These are phyloP conservation scores for Lepidium africanum DNA, from an alignment of 345 rosid species.

Conservation along the genomic window DNA sequence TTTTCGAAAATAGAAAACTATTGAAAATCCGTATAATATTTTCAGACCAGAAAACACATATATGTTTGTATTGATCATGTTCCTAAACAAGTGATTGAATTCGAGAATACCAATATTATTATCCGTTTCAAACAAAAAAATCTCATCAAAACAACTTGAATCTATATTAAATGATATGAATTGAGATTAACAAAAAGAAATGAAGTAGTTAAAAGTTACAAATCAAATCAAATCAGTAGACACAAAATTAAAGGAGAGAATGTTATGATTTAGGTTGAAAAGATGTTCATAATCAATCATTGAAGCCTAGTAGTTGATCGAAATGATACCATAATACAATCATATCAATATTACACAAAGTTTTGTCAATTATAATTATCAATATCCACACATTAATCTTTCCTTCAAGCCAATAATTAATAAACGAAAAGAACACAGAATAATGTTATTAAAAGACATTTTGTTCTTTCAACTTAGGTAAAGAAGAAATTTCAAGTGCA, in stretches of 20 bases:
- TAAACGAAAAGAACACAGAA: background rate
- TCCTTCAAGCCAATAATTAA: background rate
- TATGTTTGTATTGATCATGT: background rate
- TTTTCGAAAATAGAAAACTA: too few species aligned
- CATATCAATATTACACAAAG: background rate
- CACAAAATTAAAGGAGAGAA: background rate
- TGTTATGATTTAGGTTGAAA: background rate
- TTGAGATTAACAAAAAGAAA: background rate
- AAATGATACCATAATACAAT: background rate
- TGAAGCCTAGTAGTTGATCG: background rate
- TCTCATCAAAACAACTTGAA: background rate
- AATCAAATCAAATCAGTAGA: constrained; percentile 22
- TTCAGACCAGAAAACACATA: background rate
- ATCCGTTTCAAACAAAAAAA: too few species aligned
- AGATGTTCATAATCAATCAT: background rate
- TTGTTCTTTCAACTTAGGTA: constrained; percentile 20
- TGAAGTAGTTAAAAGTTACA: background rate
- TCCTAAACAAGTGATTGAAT: background rate
- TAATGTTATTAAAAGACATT: background rate
- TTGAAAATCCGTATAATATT: background rate
- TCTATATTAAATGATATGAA: background rate
- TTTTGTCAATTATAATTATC: background rate
- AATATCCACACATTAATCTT: constrained; percentile 1
- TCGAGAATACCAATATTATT: background rate
- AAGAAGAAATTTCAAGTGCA: constrained; percentile 16